Percentiles rank a stretch among this genome's conserved stretches.
These are phyloP conservation scores for Hemisphaericaspora lyxosophila DNA, from an alignment of 1,139 yeast genomes.

Conservation along the genomic window DNA sequence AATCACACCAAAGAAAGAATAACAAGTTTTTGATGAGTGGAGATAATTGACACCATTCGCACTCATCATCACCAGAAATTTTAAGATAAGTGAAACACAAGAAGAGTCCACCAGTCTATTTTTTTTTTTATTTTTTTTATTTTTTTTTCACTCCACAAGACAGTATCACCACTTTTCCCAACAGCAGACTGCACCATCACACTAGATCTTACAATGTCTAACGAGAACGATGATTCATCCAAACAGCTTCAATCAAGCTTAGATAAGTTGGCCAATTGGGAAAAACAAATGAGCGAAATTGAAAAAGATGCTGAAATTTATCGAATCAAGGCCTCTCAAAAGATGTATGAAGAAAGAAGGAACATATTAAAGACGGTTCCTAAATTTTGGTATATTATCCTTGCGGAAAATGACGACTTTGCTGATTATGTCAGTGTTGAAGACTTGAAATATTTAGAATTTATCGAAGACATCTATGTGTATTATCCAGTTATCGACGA, in stretches of 20 bases:
- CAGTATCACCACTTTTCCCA: too few relatives aligned
- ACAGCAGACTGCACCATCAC: too few relatives aligned
- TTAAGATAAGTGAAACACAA: too few relatives aligned
- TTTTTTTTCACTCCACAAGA: too few relatives aligned
- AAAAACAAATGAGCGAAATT: slow-evolving; percentile 52
- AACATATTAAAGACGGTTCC: slow-evolving; percentile 49
- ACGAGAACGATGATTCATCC: slow-evolving; percentile 4
- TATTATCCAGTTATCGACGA: slow-evolving; percentile 43
- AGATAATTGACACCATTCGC: too few relatives aligned
- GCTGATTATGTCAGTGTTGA: slow-evolving; percentile 67
- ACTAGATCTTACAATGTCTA: not conserved
- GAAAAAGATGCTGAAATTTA: slow-evolving; percentile 55
- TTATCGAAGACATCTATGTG: slow-evolving; percentile 56
- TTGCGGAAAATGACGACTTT: slow-evolving; percentile 75
- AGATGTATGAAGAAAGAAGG: slow-evolving; percentile 52
- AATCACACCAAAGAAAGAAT: too few relatives aligned
- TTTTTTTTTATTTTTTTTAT: too few relatives aligned
- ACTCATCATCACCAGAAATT: too few relatives aligned
- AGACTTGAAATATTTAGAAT: slow-evolving; percentile 67
- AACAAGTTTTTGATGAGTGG: too few relatives aligned
- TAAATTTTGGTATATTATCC: slow-evolving; percentile 73
- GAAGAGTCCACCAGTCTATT: too few relatives aligned
- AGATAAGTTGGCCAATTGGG: slow-evolving; percentile 51
- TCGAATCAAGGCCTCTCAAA: slow-evolving; percentile 50
- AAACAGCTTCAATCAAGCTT: slow-evolving; percentile 17